These are phyloP conservation scores for Ceratocystis papillata DNA, from an alignment of 2,329 filamentous ascomycete species.

Conservation along the genomic window DNA sequence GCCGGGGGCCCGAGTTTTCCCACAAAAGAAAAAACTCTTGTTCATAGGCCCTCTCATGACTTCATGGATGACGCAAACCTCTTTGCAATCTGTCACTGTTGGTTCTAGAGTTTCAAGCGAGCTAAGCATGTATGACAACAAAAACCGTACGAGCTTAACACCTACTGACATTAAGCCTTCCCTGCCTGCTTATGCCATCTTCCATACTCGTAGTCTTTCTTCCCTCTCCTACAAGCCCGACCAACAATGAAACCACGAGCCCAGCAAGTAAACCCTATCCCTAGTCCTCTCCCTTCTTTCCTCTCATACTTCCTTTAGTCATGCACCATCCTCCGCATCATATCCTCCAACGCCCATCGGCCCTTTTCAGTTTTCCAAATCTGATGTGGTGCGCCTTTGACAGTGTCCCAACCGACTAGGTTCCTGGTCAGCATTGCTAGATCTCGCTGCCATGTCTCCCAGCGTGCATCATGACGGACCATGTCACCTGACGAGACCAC, in stretches of 20 bases:
- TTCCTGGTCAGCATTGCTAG: conserved; percentile 70
- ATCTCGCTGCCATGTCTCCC: conserved; percentile 78
- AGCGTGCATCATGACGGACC: conserved; percentile 54
- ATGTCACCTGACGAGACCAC: conserved; percentile 73
- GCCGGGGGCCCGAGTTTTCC: background rate
- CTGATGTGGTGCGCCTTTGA: conserved; percentile 71
- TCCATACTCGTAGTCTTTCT: too few relatives aligned
- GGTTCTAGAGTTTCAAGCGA: too few relatives aligned
- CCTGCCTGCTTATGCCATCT: too few relatives aligned
- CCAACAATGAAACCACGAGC: background rate
- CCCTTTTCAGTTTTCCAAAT: conserved; percentile 52
- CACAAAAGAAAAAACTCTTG: background rate
- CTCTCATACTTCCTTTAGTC: background rate
- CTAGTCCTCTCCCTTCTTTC: background rate
- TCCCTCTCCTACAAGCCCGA: too few relatives aligned
- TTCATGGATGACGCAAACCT: background rate
- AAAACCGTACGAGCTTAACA: too few relatives aligned
- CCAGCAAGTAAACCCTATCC: background rate
- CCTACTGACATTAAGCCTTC: background rate
- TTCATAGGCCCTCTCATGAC: background rate
- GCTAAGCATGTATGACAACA: too few relatives aligned
- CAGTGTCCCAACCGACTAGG: conserved; percentile 73
- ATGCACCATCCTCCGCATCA: conserved; percentile 20
- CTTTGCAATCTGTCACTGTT: background rate
- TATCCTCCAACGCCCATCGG: conserved; percentile 19